phyloP scores from a whole-genome alignment of 768 basidiomycete species.

The Termitomyces sp. region DNA sequence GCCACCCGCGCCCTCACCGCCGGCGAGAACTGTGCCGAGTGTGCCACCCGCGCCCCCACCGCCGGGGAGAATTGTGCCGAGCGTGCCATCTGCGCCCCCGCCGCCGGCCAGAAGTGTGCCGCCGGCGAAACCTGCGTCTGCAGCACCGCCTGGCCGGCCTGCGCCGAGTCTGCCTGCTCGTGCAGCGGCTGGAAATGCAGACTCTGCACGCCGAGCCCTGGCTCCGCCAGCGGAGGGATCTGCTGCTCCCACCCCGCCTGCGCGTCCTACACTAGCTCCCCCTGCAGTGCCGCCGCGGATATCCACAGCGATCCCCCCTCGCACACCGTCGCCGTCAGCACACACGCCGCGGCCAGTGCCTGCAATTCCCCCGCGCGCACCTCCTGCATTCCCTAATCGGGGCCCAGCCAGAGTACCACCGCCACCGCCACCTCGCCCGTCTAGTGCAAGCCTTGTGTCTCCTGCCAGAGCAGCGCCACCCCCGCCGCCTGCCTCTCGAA shows the following conservation, averaged over 20 bases:
- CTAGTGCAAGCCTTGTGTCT: slow-evolving; percentile 23
- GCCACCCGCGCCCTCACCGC: background rate
- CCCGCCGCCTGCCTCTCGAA: slow-evolving; percentile 23
- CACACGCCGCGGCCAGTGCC: slow-evolving; percentile 21
- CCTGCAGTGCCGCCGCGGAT: slow-evolving; percentile 3
- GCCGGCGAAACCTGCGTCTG: background rate
- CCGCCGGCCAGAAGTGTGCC: background rate
- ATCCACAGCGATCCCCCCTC: slow-evolving; percentile 28
- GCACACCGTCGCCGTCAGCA: slow-evolving; percentile 21
- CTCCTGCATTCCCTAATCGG: background rate
- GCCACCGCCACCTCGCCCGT: slow-evolving; percentile 38
- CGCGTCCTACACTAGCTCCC: slow-evolving; percentile 23
- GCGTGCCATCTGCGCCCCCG: background rate
- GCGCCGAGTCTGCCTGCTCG: slow-evolving; percentile 35
- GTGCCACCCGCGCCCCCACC: background rate
- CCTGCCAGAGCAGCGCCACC: slow-evolving; percentile 29
- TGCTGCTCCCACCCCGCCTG: background rate
- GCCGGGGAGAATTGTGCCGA: background rate
- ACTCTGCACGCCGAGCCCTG: slow-evolving; percentile 33
- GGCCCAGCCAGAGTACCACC: slow-evolving; percentile 24
- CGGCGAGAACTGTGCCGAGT: background rate
- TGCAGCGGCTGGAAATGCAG: slow-evolving; percentile 24
- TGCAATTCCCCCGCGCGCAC: slow-evolving; percentile 24
- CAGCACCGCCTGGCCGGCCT: slow-evolving; percentile 16
- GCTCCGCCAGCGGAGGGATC: slow-evolving; percentile 25